Percentiles rank a stretch among this genome's conserved stretches.
Conservation (phyloP, 345 rosid species). For the Lenwebbia sp. region DNA sequence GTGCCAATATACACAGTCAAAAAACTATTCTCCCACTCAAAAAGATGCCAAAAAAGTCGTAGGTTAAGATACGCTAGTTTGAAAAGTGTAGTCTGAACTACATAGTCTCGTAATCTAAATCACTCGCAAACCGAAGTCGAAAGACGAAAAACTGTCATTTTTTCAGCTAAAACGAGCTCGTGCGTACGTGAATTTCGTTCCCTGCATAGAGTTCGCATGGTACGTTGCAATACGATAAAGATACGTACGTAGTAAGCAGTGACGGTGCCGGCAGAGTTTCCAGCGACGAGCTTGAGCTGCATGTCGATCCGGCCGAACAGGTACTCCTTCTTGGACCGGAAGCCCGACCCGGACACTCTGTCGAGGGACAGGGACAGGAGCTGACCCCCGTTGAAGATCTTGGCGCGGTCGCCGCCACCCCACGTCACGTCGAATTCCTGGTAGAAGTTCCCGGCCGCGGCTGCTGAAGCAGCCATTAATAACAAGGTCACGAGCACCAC, state of each 20-base stretch:
- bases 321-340: slow-evolving; percentile 39
- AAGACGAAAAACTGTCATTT: background rate
- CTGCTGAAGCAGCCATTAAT: background rate
- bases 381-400: slow-evolving; percentile 38
- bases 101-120: background rate
- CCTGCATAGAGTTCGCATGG: background rate
- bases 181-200: background rate
- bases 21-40: background rate
- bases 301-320: slow-evolving; percentile 39
- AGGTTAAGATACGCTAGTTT: background rate
- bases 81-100: background rate
- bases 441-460: slow-evolving; percentile 22
- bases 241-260: slow-evolving; percentile 35
- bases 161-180: background rate
- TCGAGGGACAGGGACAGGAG: slow-evolving; percentile 53
- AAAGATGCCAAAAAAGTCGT: background rate
- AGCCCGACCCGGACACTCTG: slow-evolving; percentile 42
- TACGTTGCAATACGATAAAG: background rate
- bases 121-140: background rate
- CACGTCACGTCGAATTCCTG: slow-evolving; percentile 40
- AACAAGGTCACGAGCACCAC: background rate
- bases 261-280: slow-evolving; percentile 56
- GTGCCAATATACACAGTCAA: background rate
- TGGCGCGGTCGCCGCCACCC: slow-evolving; percentile 43
- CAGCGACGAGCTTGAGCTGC: slow-evolving; percentile 55